A percentile compares a stretch with the other conserved stretches of the same genome.
Evolutionary conservation across 148 eudicot genomes (phyloP).

Genomic region (Suaeda aralocaspica): DNA sequence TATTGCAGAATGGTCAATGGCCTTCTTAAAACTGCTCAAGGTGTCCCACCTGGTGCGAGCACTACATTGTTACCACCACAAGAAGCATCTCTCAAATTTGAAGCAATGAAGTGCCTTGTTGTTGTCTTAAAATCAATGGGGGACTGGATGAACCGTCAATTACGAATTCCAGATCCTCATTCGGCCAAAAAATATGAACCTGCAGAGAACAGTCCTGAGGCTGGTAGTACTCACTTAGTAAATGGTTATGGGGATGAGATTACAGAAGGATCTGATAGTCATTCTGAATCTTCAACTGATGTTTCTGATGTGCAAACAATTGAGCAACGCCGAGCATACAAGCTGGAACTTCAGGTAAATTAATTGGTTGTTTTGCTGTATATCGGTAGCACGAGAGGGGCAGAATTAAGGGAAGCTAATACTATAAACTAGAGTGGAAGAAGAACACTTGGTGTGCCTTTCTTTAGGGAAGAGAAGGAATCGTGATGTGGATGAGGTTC

Average conservation of each 20-base stretch:
- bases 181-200: constrained; percentile 50
- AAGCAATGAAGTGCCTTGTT: constrained; percentile 95
- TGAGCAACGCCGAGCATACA: constrained; percentile 98
- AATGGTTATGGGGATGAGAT: constrained; percentile 80
- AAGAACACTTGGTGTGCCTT: background rate
- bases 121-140: constrained; percentile 91
- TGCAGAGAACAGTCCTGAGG: constrained; percentile 52
- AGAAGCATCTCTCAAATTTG: constrained; percentile 78
- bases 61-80: constrained; percentile 90
- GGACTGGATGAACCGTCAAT: constrained; percentile 91
- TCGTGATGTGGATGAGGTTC: background rate
- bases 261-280: constrained; percentile 73
- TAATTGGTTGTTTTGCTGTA: background rate
- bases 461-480: background rate
- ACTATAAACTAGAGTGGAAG: background rate
- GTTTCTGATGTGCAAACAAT: constrained; percentile 80
- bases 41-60: constrained; percentile 81
- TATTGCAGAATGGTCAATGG: constrained; percentile 94
- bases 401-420: background rate
- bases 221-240: constrained; percentile 42
- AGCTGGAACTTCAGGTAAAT: constrained; percentile 96
- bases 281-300: constrained; percentile 74
- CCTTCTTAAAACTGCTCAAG: constrained; percentile 99
- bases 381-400: background rate
- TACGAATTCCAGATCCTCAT: constrained; percentile 81